These are phyloP conservation scores for Xylaria sp. DNA, from an alignment of 2,329 filamentous ascomycete genomes.

Conservation along the genomic window DNA sequence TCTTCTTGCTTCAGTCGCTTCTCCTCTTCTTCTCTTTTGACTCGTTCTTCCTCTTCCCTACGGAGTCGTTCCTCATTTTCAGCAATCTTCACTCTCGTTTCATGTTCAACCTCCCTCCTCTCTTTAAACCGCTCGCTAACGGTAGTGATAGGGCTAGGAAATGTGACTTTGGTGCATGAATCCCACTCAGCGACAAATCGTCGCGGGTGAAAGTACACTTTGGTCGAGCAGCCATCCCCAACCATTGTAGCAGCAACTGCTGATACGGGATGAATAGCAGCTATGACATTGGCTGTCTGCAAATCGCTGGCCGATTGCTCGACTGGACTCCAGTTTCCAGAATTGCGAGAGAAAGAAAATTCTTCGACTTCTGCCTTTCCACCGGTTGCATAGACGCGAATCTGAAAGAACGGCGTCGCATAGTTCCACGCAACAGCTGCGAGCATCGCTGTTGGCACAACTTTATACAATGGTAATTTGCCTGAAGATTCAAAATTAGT, in stretches of 20 bases:
- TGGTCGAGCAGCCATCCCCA: constrained; percentile 22
- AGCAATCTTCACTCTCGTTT: constrained; percentile 1
- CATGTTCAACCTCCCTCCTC: neutral
- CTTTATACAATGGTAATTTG: constrained; percentile 6
- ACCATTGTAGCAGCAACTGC: constrained; percentile 26
- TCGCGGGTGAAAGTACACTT: constrained; percentile 29
- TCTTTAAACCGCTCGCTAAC: neutral
- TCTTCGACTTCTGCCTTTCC: constrained; percentile 22
- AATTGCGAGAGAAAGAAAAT: constrained; percentile 23
- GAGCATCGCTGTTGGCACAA: constrained; percentile 29
- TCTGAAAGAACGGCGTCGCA: constrained; percentile 31
- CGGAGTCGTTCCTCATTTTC: neutral
- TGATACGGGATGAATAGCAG: constrained; percentile 12
- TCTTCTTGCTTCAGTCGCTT: neutral
- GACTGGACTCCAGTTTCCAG: constrained; percentile 8
- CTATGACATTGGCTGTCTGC: neutral
- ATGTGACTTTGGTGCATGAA: constrained; percentile 10
- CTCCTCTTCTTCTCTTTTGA: neutral
- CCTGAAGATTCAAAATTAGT: neutral
- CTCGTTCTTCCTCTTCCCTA: constrained; percentile 4
- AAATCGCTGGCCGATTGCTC: constrained; percentile 3
- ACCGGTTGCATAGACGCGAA: constrained; percentile 31
- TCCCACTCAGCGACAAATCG: constrained; percentile 32
- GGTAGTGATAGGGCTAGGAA: constrained; percentile 2
- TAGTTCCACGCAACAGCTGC: constrained; percentile 34